These are phyloP conservation scores for Leccinum sublutescens DNA, from an alignment of 768 basidiomycete species.

Conservation along the genomic window DNA sequence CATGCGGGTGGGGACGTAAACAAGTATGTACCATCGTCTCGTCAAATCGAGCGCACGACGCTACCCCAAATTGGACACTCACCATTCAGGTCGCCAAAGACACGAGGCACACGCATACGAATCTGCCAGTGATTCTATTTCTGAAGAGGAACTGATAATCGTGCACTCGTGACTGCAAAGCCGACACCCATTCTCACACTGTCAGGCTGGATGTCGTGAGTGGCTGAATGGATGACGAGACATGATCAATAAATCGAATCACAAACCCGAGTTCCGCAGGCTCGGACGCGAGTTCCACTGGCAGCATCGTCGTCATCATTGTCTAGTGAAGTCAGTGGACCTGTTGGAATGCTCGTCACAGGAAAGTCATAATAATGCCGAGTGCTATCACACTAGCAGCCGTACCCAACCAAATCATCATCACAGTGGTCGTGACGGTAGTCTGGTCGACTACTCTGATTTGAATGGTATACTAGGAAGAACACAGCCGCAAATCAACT, in stretches of 20 bases:
- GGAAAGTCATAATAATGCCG: slow-evolving; percentile 47
- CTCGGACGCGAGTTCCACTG: slow-evolving; percentile 36
- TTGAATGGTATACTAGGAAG: slow-evolving; percentile 28
- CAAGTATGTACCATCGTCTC: neutral
- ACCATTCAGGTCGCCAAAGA: slow-evolving; percentile 21
- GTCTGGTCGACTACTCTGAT: slow-evolving; percentile 45
- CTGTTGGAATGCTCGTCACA: slow-evolving; percentile 32
- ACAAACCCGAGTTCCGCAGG: slow-evolving; percentile 51
- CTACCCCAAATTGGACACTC: slow-evolving; percentile 3
- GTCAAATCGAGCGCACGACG: neutral
- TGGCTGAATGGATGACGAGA: neutral
- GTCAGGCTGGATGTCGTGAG: neutral
- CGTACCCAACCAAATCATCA: slow-evolving; percentile 38
- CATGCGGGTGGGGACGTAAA: slow-evolving; percentile 6
- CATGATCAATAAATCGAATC: neutral
- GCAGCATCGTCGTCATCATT: slow-evolving; percentile 42
- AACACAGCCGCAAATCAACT: slow-evolving; percentile 47
- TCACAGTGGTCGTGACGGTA: slow-evolving; percentile 38
- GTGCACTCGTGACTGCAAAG: slow-evolving; percentile 41
- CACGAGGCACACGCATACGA: too few relatives aligned
- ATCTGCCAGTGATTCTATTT: neutral
- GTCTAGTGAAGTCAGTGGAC: slow-evolving; percentile 23
- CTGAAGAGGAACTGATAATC: neutral
- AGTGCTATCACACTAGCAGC: slow-evolving; percentile 40
- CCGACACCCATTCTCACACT: slow-evolving; percentile 45